These are phyloP conservation scores for Grosmannia penicillata DNA, from an alignment of 2,329 filamentous ascomycete genomes.

Conservation along the genomic window DNA sequence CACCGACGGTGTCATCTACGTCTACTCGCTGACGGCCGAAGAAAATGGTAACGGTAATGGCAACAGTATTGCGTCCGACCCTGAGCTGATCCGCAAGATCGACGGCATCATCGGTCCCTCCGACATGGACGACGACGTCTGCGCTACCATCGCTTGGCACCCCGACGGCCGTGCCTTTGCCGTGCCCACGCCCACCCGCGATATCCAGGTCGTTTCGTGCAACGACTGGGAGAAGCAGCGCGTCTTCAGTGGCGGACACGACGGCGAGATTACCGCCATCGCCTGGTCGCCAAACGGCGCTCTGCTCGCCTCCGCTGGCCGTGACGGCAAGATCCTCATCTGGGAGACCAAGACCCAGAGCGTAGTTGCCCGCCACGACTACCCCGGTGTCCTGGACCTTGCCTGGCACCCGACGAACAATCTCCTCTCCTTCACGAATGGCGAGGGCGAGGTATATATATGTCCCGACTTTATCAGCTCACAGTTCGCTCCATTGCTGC, in stretches of 20 bases:
- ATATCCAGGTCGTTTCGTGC: conserved; percentile 77
- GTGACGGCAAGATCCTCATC: conserved; percentile 55
- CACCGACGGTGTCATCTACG: conserved; percentile 76
- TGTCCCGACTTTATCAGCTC: conserved; percentile 54
- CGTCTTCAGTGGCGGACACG: conserved; percentile 64
- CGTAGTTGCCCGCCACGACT: conserved; percentile 63
- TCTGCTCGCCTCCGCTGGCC: conserved; percentile 57
- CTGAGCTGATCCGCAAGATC: conserved; percentile 67
- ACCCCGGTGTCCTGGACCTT: conserved; percentile 71
- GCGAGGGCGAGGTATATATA: conserved; percentile 86
- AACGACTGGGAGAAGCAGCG: conserved; percentile 82
- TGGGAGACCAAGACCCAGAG: conserved; percentile 88
- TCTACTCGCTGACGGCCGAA: conserved; percentile 58
- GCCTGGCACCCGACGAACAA: conserved; percentile 88
- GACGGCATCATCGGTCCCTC: conserved; percentile 72
- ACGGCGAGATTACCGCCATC: conserved; percentile 69
- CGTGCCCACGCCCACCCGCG: conserved; percentile 63
- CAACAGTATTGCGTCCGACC: no score
- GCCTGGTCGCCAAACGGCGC: conserved; percentile 94
- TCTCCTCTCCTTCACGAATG: conserved; percentile 79
- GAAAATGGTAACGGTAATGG: not conserved
- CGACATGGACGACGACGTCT: conserved; percentile 63
- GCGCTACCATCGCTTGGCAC: conserved; percentile 72
- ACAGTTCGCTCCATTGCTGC: conserved; percentile 41
- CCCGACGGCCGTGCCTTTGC: conserved; percentile 89